phyloP scores from a whole-genome alignment of 2,329 filamentous ascomycete genomes.

The Cordyceps cateniannulata region DNA sequence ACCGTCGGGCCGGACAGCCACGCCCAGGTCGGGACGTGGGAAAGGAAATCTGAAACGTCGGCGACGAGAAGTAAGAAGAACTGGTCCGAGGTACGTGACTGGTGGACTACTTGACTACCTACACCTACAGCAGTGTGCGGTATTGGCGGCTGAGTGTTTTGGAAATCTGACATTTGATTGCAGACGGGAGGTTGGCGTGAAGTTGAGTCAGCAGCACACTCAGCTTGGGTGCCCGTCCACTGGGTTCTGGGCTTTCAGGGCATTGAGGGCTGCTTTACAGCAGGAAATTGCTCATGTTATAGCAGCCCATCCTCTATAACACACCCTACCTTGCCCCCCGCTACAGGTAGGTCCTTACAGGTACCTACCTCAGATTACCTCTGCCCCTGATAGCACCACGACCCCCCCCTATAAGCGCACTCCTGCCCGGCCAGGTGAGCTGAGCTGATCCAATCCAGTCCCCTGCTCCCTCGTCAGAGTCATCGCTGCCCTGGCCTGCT shows the following conservation, averaged over 20 bases:
- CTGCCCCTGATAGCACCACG: not conserved
- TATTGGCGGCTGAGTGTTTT: not conserved
- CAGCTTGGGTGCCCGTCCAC: not conserved
- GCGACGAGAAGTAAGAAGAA: not conserved
- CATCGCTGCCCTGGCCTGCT: not conserved
- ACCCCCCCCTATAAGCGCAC: not conserved
- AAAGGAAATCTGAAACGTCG: not conserved
- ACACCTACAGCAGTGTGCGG: no score
- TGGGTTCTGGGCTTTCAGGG: not conserved
- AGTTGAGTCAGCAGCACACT: not conserved
- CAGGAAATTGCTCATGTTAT: not conserved
- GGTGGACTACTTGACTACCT: no score
- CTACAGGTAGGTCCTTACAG: no score
- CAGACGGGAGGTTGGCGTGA: not conserved
- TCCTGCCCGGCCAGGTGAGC: not conserved
- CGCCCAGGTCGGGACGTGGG: not conserved
- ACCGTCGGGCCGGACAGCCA: not conserved
- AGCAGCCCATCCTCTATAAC: not conserved
- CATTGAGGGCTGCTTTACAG: not conserved
- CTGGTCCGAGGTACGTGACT: not conserved
- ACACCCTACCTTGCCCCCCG: no score
- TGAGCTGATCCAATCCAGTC: not conserved
- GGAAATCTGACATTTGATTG: not conserved
- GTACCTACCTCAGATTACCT: no score
- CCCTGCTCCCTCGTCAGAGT: not conserved